Percentiles rank a stretch among this genome's conserved stretches.
These are phyloP conservation scores for Pholiota microspora DNA, from an alignment of 768 basidiomycete species.

Conservation along the genomic window DNA sequence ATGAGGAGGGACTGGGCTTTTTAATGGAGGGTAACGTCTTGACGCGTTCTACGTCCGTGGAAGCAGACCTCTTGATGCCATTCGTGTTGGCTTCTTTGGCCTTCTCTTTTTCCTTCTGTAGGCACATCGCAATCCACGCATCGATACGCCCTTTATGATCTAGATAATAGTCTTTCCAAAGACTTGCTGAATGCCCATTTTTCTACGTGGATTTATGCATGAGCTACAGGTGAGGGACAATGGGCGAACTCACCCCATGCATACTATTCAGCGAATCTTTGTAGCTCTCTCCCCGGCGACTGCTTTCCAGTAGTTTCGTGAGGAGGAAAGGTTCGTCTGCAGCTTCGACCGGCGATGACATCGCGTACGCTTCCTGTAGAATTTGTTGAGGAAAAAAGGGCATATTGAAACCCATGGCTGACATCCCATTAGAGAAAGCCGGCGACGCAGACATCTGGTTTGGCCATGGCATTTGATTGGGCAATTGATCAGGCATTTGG, in stretches of 20 bases:
- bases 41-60: conserved; percentile 18
- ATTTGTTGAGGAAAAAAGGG: conserved; percentile 50
- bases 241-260: conserved; percentile 51
- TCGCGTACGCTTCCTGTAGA: conserved; percentile 52
- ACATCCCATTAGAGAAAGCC: conserved; percentile 30
- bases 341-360: conserved; percentile 51
- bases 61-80: conserved; percentile 3
- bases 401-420: conserved; percentile 35
- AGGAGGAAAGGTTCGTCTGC: conserved; percentile 62
- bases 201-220: conserved; percentile 33
- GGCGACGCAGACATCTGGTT: conserved; percentile 29
- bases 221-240: neutral
- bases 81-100: neutral
- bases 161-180: conserved; percentile 83
- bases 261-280: conserved; percentile 66
- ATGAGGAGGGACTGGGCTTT: conserved; percentile 37
- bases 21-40: conserved; percentile 32
- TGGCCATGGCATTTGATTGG: conserved; percentile 24
- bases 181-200: conserved; percentile 51
- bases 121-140: conserved; percentile 35
- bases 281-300: conserved; percentile 46
- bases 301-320: conserved; percentile 41
- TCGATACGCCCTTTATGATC: conserved; percentile 66
- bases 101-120: conserved; percentile 27
- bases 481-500: conserved; percentile 14